These are phyloP conservation scores for Hypoxylon lienhwacheense DNA, from an alignment of 495 filamentous ascomycete species.

Conservation along the genomic window DNA sequence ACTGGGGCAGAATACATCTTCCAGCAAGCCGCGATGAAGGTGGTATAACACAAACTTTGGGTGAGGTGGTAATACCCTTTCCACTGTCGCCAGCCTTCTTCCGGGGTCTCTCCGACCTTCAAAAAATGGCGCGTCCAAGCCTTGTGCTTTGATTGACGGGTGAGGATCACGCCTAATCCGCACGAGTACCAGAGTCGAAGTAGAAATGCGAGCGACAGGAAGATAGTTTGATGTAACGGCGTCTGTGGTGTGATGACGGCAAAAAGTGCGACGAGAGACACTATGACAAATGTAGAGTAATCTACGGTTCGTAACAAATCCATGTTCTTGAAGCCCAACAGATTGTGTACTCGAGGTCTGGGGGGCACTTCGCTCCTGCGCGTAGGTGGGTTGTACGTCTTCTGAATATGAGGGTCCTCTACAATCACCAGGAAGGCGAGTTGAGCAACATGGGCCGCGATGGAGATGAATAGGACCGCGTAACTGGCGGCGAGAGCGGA, in stretches of 20 bases:
- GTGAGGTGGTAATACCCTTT: conserved; percentile 94
- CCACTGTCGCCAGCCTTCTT: conserved; percentile 97
- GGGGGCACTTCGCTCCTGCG: conserved; percentile 51
- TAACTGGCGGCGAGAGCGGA: conserved; percentile 99
- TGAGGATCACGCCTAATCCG: conserved; percentile 82
- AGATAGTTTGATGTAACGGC: conserved; percentile 69
- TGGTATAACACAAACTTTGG: conserved; percentile 82
- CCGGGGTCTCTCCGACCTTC: conserved; percentile 86
- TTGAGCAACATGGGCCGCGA: conserved; percentile 91
- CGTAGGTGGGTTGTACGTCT: conserved; percentile 90
- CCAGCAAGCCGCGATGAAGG: conserved; percentile 89
- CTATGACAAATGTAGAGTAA: conserved; percentile 71
- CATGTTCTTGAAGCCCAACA: conserved; percentile 78
- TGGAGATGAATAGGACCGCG: conserved; percentile 92
- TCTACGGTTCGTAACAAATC: conserved; percentile 87
- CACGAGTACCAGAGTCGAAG: conserved; percentile 94
- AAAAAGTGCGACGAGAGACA: conserved; percentile 70
- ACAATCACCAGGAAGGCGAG: conserved; percentile 87
- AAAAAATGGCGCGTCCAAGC: conserved; percentile 95
- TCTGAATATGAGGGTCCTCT: conserved; percentile 97
- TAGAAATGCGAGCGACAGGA: conserved; percentile 73
- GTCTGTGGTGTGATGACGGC: conserved; percentile 79
- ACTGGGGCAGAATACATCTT: conserved; percentile 89
- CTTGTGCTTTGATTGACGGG: conserved; percentile 83
- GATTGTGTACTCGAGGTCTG: conserved; percentile 68